Evolutionary conservation across 2,329 filamentous ascomycete species (phyloP).

Genomic region (Aureobasidium sp.): DNA sequence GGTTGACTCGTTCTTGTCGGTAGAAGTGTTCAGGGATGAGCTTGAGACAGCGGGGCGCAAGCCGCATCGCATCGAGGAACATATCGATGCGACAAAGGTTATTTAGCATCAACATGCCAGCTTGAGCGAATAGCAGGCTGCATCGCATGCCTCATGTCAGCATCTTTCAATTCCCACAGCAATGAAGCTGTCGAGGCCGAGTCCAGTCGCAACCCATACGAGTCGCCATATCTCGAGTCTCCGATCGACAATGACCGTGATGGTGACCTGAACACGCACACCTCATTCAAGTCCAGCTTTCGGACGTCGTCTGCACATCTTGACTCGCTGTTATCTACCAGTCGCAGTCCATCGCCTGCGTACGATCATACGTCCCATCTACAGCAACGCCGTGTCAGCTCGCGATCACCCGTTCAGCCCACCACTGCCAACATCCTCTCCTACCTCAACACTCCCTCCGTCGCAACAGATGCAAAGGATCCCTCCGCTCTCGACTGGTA

Average conservation of each 20-base stretch:
- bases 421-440: constrained; percentile 33
- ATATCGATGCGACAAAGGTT: background rate
- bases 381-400: constrained; percentile 19
- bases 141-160: constrained; percentile 27
- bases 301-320: constrained; percentile 39
- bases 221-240: constrained; percentile 31
- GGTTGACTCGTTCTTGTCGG: too few species aligned
- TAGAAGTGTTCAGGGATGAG: background rate
- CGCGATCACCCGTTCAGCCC: constrained; percentile 15
- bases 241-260: constrained; percentile 36
- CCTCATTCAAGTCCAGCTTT: constrained; percentile 62
- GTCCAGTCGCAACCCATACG: constrained; percentile 33
- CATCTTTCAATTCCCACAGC: constrained; percentile 21
- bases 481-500: constrained; percentile 64
- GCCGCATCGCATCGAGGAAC: background rate
- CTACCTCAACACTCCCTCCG: constrained; percentile 30
- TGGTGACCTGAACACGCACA: constrained; percentile 20
- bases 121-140: background rate
- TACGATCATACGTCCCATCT: constrained; percentile 22
- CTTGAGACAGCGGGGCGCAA: background rate
- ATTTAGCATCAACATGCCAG: background rate
- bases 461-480: constrained; percentile 33
- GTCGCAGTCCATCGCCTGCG: constrained; percentile 19
- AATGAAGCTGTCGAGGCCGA: constrained; percentile 35
- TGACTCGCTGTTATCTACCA: constrained; percentile 26